Percentiles rank a stretch among this genome's conserved stretches.
These are phyloP conservation scores for Solanum peruvianum DNA, from an alignment of 257 asterid species.

Conservation along the genomic window DNA sequence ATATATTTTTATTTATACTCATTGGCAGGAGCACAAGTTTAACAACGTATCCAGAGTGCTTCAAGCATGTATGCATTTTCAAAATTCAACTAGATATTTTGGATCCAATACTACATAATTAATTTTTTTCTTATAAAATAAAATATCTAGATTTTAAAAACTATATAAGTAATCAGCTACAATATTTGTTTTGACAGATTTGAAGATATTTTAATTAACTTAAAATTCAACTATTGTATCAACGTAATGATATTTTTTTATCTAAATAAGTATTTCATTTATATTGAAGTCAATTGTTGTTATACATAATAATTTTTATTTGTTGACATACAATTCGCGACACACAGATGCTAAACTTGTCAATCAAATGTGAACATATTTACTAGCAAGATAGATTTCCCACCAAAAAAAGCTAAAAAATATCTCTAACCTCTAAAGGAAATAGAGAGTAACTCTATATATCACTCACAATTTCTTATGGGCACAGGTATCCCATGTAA, in stretches of 20 bases:
- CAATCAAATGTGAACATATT: background rate
- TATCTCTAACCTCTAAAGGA: background rate
- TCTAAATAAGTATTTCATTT: background rate
- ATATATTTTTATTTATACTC: background rate
- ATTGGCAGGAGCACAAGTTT: background rate
- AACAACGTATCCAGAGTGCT: background rate
- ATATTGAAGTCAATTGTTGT: background rate
- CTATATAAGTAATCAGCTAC: background rate
- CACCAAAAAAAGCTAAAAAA: background rate
- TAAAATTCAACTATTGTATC: background rate
- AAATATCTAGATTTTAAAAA: too few relatives aligned
- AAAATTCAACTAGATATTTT: too few relatives aligned
- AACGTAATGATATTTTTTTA: background rate
- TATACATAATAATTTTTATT: too few relatives aligned
- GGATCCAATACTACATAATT: background rate
- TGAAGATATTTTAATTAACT: background rate
- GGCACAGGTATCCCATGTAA: too few relatives aligned
- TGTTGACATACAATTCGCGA: too few relatives aligned
- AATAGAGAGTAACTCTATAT: background rate
- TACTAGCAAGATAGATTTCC: background rate
- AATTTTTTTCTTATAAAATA: background rate
- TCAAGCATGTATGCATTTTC: too few relatives aligned
- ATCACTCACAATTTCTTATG: too few relatives aligned
- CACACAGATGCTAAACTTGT: background rate
- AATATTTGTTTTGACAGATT: too few relatives aligned